These are phyloP conservation scores for Colletotrichum sojae DNA, from an alignment of 2,329 filamentous ascomycete species.

Conservation along the genomic window DNA sequence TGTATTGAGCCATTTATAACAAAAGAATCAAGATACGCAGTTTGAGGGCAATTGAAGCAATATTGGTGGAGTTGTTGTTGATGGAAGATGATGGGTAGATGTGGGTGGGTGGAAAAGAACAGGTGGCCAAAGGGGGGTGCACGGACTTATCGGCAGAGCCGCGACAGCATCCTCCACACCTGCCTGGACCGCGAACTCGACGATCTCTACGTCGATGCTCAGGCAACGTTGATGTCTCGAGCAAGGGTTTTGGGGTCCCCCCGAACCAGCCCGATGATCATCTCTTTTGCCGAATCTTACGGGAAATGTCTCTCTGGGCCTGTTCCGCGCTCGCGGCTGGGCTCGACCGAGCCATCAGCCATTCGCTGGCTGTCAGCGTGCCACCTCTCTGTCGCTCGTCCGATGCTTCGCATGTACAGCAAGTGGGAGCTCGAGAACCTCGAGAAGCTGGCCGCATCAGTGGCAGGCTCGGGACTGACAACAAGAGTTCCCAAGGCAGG, in stretches of 20 bases:
- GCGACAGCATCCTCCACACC: conserved; percentile 39
- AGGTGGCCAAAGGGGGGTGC: no score
- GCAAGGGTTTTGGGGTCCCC: conserved; percentile 21
- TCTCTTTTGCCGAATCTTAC: conserved; percentile 26
- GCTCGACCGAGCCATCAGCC: not conserved
- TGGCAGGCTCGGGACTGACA: not conserved
- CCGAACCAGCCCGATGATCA: conserved; percentile 33
- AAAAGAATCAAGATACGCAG: no score
- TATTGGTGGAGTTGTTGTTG: no score
- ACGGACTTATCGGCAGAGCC: conserved; percentile 41
- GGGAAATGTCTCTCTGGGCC: conserved; percentile 6
- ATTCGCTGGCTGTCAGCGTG: conserved; percentile 15
- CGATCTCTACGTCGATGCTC: conserved; percentile 43
- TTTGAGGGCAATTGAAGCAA: no score
- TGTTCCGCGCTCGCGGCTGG: conserved; percentile 1
- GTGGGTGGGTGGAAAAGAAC: no score
- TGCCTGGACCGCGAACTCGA: conserved; percentile 42
- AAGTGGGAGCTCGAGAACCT: conserved; percentile 6
- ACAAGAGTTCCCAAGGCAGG: not conserved
- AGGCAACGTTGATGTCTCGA: conserved; percentile 40
- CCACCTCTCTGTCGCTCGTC: conserved; percentile 2
- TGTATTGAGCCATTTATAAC: no score
- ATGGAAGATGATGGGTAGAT: no score
- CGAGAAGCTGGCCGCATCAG: not conserved
- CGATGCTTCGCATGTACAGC: conserved; percentile 3